Evolutionary conservation across 345 rosid species (phyloP), one percentile per base, ranked within the genome.

Genomic region (Hibiscus trionum): DNA sequence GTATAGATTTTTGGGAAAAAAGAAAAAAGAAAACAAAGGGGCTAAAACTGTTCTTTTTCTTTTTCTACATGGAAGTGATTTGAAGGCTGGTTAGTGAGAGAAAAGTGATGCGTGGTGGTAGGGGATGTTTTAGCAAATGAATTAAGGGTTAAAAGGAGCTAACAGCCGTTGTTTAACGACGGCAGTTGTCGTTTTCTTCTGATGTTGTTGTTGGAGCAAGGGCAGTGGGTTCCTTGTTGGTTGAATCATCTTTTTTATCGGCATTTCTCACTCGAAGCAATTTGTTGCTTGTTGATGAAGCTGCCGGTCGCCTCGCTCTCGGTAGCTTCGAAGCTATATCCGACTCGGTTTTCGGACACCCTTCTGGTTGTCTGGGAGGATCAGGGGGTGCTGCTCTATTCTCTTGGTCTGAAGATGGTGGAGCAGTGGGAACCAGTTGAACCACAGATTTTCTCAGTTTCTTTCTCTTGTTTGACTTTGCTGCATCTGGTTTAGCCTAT

Each of bases 201-300:
- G 89, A 72, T 61, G 80, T 62, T 85, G 49, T 11, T 47, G 55
- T 15, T 50, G 84, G 70, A 73, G 77, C 77, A 74, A 61, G 84
- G 65, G 35, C 79, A 53, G 59, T 68, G 2, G 70, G 68, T 12
- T 87, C 91, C 72, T 85, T 88, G 52, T 75, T 80, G n/a, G 69
- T 69, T 35, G 80, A 46, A 53, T 80, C 86, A 3, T 85, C 81
- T 21, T 70, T 73, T 79, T 76, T 83, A 50, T 88, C 93, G 21
- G 86, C 80, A 78, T 92, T 95, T 83, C 93, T 86, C 70, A 89
- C 98, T 81, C 91, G 80, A 78, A 92, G 80, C 69, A 87, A 79
- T 73, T 84, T 84, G 77, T 78, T 82, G 69, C 85, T 81, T 29
- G 79, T 89, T 42, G 93, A 79, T 69, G 91, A 81, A 14, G 86